Base-by-base conservation (phyloP, 495 filamentous ascomycete species). In the Trichoderma reesei region DNA sequence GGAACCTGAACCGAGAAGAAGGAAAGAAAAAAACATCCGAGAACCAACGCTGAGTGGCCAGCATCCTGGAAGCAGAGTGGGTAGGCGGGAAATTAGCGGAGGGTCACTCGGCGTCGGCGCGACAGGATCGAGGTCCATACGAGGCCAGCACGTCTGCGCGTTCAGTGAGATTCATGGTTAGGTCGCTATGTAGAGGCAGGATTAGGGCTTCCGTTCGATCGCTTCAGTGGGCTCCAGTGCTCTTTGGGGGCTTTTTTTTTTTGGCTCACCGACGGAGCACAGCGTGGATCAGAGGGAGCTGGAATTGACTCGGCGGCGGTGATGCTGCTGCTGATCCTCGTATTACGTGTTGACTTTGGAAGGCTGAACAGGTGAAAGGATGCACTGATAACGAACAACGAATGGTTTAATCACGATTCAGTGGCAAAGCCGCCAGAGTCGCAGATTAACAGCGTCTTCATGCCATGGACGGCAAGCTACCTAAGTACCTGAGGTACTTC, bases 1-100 rank as follows among this genome's bases (percentile, higher is more conserved):
- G n/a, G n/a, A n/a, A n/a, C n/a, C n/a, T n/a, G n/a, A n/a, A n/a
- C n/a, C n/a, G n/a, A n/a, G n/a, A n/a, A n/a, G n/a, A n/a, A n/a
- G n/a, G n/a, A n/a, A n/a, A n/a, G n/a, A n/a, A n/a, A n/a, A n/a
- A n/a, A n/a, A n/a, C n/a, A n/a, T n/a, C n/a, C n/a, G n/a, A n/a
- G n/a, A n/a, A n/a, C n/a, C n/a, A n/a, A n/a, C n/a, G n/a, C 26
- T 16, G 51, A 56, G 18, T 56, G 51, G 20, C 51, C 20, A 56
- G 51, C 51, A 56, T 31, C 51, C 51, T 34, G 51, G 51, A 8
- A 56, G 51, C 20, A 56, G 3, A 56, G 51, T 56, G 51, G 51
- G 34, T 56, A 56, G 34, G 18, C 51, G 51, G 51, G 51, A 56
- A 56, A 56, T 56, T 33, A 56, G 51, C 51, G 18, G 51, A 56